phyloP scores from a whole-genome alignment of 116 monocot genomes.

The Trichopus zeylanicus region DNA sequence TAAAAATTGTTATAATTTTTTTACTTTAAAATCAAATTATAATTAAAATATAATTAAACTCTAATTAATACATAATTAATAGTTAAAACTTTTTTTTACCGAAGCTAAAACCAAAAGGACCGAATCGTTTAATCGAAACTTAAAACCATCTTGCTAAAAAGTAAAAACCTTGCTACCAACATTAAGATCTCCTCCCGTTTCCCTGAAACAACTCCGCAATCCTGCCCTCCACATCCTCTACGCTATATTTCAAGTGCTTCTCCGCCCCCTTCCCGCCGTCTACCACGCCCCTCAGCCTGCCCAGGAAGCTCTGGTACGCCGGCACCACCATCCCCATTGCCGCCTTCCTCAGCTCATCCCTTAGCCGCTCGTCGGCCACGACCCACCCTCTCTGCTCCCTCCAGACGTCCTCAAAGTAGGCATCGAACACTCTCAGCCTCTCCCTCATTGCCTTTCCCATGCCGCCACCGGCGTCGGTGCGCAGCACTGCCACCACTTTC shows the following conservation, averaged over 20 bases:
- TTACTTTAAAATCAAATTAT: too few species aligned
- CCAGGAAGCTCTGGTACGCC: slow-evolving; percentile 3
- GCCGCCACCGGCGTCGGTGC: slow-evolving; percentile 11
- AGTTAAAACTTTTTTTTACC: too few species aligned
- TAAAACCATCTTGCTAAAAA: too few species aligned
- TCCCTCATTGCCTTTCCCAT: slow-evolving; percentile 19
- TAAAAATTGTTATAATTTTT: too few species aligned
- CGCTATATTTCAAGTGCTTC: slow-evolving; percentile 5
- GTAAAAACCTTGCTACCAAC: too few species aligned
- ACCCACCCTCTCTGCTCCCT: slow-evolving; percentile 50
- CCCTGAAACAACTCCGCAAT: slow-evolving; percentile 9
- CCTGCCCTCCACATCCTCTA: slow-evolving; percentile 4
- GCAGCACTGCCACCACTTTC: slow-evolving; percentile 54
- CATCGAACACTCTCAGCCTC: slow-evolving; percentile 43
- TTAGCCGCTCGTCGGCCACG: slow-evolving; percentile 53
- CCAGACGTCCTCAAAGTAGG: slow-evolving; percentile 68
- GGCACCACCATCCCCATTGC: neutral
- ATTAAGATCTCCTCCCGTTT: neutral
- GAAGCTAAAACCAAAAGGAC: too few species aligned
- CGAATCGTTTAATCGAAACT: too few species aligned
- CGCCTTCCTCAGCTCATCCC: slow-evolving; percentile 34
- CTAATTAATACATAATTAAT: too few species aligned
- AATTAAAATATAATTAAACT: too few species aligned
- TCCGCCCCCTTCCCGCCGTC: neutral
- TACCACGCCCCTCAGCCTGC: slow-evolving; percentile 4